Evolutionary conservation across 768 basidiomycete genomes (phyloP).

Genomic region (Collybia mongolica): DNA sequence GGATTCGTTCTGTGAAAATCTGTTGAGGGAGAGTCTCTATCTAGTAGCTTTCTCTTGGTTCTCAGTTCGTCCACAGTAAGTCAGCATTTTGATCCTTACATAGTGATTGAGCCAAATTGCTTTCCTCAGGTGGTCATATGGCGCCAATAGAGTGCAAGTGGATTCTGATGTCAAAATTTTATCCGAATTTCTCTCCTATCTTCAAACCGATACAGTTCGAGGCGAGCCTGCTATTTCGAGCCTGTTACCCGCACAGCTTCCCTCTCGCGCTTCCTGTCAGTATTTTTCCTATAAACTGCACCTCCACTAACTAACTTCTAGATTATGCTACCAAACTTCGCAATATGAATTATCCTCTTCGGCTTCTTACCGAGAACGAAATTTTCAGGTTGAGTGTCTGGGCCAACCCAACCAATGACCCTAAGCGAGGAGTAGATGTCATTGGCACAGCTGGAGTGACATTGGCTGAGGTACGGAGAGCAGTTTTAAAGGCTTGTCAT

Average conservation of each 20-base stretch:
- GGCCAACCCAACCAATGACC: conserved; percentile 83
- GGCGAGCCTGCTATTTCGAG: conserved; percentile 61
- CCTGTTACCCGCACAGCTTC: conserved; percentile 49
- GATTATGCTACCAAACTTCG: conserved; percentile 64
- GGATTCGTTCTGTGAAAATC: conserved; percentile 78
- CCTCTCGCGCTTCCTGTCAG: conserved; percentile 42
- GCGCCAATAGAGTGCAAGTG: conserved; percentile 89
- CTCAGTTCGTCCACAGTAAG: conserved; percentile 84
- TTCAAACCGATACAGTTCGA: conserved; percentile 73
- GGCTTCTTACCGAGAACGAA: conserved; percentile 88
- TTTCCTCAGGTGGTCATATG: conserved; percentile 88
- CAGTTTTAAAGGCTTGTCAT: conserved; percentile 7
- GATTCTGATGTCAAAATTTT: conserved; percentile 86
- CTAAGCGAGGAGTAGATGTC: conserved; percentile 64
- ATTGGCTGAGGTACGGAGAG: conserved; percentile 53
- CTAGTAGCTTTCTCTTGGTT: conserved; percentile 89
- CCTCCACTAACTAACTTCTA: conserved; percentile 17
- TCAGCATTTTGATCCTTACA: neutral
- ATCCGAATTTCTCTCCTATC: conserved; percentile 75
- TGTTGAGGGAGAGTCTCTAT: conserved; percentile 76
- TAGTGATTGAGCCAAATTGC: conserved; percentile 1
- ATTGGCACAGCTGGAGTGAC: conserved; percentile 50
- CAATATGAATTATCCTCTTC: conserved; percentile 70
- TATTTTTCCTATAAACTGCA: neutral
- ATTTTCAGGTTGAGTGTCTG: conserved; percentile 84